Percentiles rank a stretch among this genome's conserved stretches.
phyloP scores from a whole-genome alignment of 352 stramenopile species.

The Pythium dissimile region DNA sequence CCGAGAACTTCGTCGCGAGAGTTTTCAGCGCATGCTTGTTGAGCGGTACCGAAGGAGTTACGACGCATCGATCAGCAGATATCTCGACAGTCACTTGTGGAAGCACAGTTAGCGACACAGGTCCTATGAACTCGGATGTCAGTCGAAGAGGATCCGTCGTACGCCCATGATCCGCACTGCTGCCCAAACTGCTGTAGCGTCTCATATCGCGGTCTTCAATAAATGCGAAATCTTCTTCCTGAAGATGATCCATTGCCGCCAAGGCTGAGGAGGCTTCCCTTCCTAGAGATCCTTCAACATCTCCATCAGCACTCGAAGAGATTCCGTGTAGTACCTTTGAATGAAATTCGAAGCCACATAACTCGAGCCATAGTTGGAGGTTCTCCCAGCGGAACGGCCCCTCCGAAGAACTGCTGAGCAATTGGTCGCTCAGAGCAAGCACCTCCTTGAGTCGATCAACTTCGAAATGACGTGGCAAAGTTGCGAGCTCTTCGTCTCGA shows the following conservation, averaged over 20 bases:
- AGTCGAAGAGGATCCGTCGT: constrained; percentile 45
- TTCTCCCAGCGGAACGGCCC: constrained; percentile 37
- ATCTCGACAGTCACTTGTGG: constrained; percentile 49
- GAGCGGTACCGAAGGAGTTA: constrained; percentile 58
- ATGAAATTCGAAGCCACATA: constrained; percentile 72
- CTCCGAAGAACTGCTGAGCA: constrained; percentile 35
- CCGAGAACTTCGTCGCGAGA: constrained; percentile 74
- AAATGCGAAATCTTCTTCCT: constrained; percentile 78
- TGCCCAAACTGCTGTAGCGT: constrained; percentile 62
- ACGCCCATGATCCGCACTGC: constrained; percentile 34
- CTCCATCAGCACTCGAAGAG: neutral
- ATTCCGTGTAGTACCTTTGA: constrained; percentile 17
- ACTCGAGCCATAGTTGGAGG: constrained; percentile 56
- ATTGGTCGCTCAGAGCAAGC: constrained; percentile 53
- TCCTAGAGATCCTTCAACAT: neutral
- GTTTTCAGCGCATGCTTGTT: constrained; percentile 66
- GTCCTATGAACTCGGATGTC: constrained; percentile 37
- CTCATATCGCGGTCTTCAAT: constrained; percentile 70
- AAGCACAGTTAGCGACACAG: constrained; percentile 47
- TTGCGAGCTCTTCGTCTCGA: constrained; percentile 63
- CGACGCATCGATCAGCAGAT: constrained; percentile 36
- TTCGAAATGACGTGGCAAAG: constrained; percentile 75
- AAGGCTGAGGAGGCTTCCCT: neutral
- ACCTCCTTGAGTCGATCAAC: constrained; percentile 65
- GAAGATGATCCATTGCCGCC: constrained; percentile 22